Evolutionary conservation across 2,329 filamentous ascomycete species (phyloP).

Genomic region (Pseudocercospora fijiensis): DNA sequence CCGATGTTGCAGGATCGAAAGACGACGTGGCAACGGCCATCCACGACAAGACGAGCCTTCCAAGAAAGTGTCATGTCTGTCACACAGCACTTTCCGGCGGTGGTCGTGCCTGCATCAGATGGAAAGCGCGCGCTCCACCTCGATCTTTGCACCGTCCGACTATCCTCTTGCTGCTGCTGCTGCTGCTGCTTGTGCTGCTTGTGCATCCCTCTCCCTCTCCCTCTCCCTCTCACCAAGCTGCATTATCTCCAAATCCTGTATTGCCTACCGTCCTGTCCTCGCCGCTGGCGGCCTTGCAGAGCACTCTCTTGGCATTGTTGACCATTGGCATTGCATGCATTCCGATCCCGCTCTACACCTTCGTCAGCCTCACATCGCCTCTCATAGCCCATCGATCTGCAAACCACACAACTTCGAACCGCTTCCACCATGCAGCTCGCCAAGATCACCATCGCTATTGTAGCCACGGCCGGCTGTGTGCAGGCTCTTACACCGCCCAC

Average conservation of each 20-base stretch:
- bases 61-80: not conserved
- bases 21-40: not conserved
- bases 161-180: not conserved
- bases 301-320: not conserved
- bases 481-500: constrained; percentile 15
- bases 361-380: not conserved
- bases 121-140: not conserved
- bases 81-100: not conserved
- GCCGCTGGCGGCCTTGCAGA: constrained; percentile 4
- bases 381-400: not conserved
- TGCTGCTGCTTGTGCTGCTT: too few relatives aligned
- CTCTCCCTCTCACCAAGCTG: not conserved
- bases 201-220: too few relatives aligned
- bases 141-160: not conserved
- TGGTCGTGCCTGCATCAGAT: not conserved
- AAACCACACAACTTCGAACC: not conserved
- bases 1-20: too few relatives aligned
- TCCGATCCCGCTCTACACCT: constrained; percentile 1
- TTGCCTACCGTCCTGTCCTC: constrained; percentile 1
- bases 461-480: not conserved
- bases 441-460: not conserved
- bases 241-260: not conserved
- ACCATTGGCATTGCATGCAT: constrained; percentile 3
- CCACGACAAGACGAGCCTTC: not conserved
- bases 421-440: not conserved